A percentile compares a stretch with the other conserved stretches of the same genome.
phyloP scores from a whole-genome alignment of 176 grass and related monocot genomes.

The Ampelocalamus luodianensis region DNA sequence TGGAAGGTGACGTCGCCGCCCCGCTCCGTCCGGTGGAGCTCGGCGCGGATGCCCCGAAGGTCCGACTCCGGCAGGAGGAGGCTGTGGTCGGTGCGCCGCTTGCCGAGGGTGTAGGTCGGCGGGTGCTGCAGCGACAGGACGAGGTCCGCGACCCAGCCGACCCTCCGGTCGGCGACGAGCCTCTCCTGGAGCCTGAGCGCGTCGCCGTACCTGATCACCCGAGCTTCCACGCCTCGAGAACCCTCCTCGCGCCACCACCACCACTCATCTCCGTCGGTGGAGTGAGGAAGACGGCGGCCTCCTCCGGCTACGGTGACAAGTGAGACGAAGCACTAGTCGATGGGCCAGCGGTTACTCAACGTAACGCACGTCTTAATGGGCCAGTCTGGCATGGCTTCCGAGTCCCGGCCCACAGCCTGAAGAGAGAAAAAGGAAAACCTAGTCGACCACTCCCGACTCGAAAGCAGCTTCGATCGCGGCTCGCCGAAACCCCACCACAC shows the following conservation, averaged over 20 bases:
- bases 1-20: conserved; percentile 96
- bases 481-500: too few species aligned
- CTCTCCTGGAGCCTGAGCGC: conserved; percentile 86
- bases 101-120: conserved; percentile 91
- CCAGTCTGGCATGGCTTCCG: neutral
- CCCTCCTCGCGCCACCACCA: conserved; percentile 41
- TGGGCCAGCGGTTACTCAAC: neutral
- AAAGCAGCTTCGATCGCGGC: neutral
- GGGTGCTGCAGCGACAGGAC: conserved; percentile 86
- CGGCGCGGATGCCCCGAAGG: conserved; percentile 69
- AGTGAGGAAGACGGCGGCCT: neutral
- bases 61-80: conserved; percentile 62
- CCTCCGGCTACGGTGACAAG: neutral
- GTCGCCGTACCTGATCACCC: conserved; percentile 72
- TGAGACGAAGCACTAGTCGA: neutral
- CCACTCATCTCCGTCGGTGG: conserved; percentile 47
- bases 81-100: conserved; percentile 78
- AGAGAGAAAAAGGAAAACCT: neutral
- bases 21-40: conserved; percentile 75
- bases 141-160: conserved; percentile 55
- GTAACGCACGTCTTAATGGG: neutral
- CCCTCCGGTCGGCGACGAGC: conserved; percentile 69
- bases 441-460: neutral
- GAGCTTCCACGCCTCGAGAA: conserved; percentile 69
- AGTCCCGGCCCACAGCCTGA: conserved; percentile 14